A percentile compares a stretch with the other conserved stretches of the same genome.
Evolutionary conservation across 192 early-diverging fungal genomes (phyloP).

Genomic region (Entomortierella chlamydospora): DNA sequence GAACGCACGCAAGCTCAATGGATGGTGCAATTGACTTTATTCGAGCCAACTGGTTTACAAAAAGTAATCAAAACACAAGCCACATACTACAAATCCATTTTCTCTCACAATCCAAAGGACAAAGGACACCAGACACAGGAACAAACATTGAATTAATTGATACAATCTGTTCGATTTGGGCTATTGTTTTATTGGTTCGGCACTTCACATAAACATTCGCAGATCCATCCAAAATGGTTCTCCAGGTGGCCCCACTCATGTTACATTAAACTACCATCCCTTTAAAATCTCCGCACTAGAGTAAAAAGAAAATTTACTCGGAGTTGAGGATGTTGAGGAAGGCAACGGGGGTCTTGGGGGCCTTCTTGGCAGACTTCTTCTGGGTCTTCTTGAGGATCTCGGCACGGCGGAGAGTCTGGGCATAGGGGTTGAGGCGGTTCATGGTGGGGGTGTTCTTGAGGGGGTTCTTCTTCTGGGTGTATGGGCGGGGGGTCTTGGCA

Average conservation of each 20-base stretch:
- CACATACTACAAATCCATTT: not conserved
- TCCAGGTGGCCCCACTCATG: too few relatives aligned
- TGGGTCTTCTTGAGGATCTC: constrained; percentile 68
- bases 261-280: constrained; percentile 13
- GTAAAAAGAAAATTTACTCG: constrained; percentile 46
- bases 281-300: constrained; percentile 11
- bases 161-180: constrained; percentile 36
- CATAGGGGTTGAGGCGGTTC: constrained; percentile 97
- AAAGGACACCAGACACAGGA: not conserved
- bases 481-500: constrained; percentile 88
- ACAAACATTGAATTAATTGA: not conserved
- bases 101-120: too few relatives aligned
- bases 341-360: constrained; percentile 55
- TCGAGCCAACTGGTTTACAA: not conserved
- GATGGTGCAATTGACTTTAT: not conserved
- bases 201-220: constrained; percentile 17
- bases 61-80: constrained; percentile 31
- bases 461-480: constrained; percentile 99
- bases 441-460: constrained; percentile 91
- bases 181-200: constrained; percentile 16
- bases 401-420: constrained; percentile 85
- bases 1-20: not conserved
- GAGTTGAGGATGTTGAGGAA: constrained; percentile 51
- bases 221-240: constrained; percentile 9
- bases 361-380: constrained; percentile 56